These are phyloP conservation scores for Colletotrichum liaoningense DNA, from an alignment of 2,329 filamentous ascomycete species.

Conservation along the genomic window DNA sequence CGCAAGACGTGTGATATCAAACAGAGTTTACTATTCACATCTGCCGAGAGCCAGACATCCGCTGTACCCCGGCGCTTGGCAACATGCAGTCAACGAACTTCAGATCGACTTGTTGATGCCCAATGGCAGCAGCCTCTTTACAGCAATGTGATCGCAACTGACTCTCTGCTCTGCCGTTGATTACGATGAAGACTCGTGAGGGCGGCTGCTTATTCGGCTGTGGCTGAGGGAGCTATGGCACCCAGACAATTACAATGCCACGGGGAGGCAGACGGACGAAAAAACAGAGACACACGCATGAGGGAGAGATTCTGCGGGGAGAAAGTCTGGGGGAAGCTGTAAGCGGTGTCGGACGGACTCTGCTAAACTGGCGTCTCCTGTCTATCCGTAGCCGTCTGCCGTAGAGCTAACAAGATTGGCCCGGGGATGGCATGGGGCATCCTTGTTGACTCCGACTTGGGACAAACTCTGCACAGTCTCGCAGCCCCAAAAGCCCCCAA, in stretches of 20 bases:
- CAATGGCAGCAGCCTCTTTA: not conserved
- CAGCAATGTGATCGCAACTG: not conserved
- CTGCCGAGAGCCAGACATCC: constrained; percentile 1
- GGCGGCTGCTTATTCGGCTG: not conserved
- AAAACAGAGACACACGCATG: not conserved
- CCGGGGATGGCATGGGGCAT: not conserved
- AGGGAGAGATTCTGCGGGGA: constrained; percentile 3
- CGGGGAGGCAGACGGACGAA: not conserved
- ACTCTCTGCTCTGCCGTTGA: not conserved
- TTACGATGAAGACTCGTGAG: too few species aligned
- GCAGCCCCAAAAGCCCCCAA: not conserved
- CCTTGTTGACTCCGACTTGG: constrained; percentile 6
- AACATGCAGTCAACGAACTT: not conserved
- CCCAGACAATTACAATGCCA: not conserved
- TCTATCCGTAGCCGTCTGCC: not conserved
- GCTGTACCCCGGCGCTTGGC: not conserved
- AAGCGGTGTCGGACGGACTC: constrained; percentile 11
- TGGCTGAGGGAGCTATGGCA: constrained; percentile 4
- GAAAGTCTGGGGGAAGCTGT: constrained; percentile 19
- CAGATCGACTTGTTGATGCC: not conserved
- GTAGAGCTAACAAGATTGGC: constrained; percentile 2
- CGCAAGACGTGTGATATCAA: constrained; percentile 12
- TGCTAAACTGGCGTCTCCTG: not conserved
- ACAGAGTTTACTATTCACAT: constrained; percentile 25
- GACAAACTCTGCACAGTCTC: constrained; percentile 8